These are phyloP conservation scores for Comarum palustre DNA, from an alignment of 306 rosid species.

Conservation along the genomic window DNA sequence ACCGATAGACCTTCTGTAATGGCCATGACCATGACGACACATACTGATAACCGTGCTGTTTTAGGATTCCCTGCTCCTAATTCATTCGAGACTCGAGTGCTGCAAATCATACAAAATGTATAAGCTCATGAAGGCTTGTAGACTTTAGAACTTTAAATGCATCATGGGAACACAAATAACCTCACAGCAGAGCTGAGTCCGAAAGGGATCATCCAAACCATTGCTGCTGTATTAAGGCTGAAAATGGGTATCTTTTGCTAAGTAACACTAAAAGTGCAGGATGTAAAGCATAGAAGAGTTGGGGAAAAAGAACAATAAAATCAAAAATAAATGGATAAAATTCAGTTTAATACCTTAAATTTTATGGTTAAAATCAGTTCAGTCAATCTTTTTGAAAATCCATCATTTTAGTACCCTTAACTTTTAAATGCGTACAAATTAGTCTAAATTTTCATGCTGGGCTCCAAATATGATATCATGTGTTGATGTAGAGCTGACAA, in stretches of 20 bases:
- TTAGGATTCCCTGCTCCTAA: slow-evolving; percentile 63
- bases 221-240: slow-evolving; percentile 61
- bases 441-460: too few relatives aligned
- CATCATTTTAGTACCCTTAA: too few relatives aligned
- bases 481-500: too few relatives aligned
- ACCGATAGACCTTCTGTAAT: slow-evolving; percentile 43
- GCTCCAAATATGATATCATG: too few relatives aligned
- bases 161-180: slow-evolving; percentile 30
- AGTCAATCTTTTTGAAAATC: too few relatives aligned
- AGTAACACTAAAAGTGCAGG: not conserved
- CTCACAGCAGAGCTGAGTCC: slow-evolving; percentile 75
- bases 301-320: not conserved
- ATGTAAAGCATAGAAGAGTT: not conserved
- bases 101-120: slow-evolving; percentile 22
- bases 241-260: not conserved
- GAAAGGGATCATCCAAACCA: slow-evolving; percentile 69
- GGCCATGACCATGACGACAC: slow-evolving; percentile 47
- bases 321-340: not conserved
- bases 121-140: not conserved
- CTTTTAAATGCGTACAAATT: too few relatives aligned
- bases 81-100: slow-evolving; percentile 76
- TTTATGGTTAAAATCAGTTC: too few relatives aligned
- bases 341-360: too few relatives aligned
- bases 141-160: not conserved
- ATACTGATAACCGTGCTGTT: slow-evolving; percentile 57